Evolutionary conservation across 1,284 basidiomycete species (phyloP), one percentile per base, ranked within the genome.

Genomic region (Trametes sp.): DNA sequence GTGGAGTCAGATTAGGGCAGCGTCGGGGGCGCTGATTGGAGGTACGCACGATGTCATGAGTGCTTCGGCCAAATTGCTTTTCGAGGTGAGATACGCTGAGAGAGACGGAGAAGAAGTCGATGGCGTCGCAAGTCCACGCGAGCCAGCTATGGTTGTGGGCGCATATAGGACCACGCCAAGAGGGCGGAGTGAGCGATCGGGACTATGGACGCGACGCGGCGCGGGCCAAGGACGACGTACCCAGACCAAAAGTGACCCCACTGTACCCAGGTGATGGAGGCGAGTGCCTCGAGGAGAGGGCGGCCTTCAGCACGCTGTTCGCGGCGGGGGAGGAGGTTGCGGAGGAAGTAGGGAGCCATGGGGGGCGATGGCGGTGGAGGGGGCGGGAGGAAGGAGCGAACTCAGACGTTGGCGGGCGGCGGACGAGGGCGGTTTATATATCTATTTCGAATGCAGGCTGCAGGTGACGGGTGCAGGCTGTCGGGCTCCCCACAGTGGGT

Each of bases 21-120:
- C 50, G 53, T 53, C 57, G 24, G 33, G 31, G 53, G 31, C 29
- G 51, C 23, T 33, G 5, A 36, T 10, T 14, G 38, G 45, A 53
- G 51, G 33, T 14, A 69, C 87, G 66, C 62, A 91, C 89, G 52
- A 92, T 87, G 42, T 79, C 74, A 42, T 78, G 67, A 0, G 84
- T 80, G 0, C 66, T 19, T 60, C 79, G 82, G 49, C 74, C 55
- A 68, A 92, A 93, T 67, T 88, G 83, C 0, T 62, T 69, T 44
- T 82, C 74, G 2, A 96, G 84, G 19, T 78, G 75, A 1, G 80
- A 75, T 21, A 94, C 82, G 14, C 86, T 88, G 65, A 96, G 83
- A 1, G 92, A 92, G 13, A 95, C 93, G 24, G 87, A 84, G 81
- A 95, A 96, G 77, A 94, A 96, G 75, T 94, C 91, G 70, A 90